These are phyloP conservation scores for Begonia peltatifolia DNA, from an alignment of 306 rosid species.

Conservation along the genomic window DNA sequence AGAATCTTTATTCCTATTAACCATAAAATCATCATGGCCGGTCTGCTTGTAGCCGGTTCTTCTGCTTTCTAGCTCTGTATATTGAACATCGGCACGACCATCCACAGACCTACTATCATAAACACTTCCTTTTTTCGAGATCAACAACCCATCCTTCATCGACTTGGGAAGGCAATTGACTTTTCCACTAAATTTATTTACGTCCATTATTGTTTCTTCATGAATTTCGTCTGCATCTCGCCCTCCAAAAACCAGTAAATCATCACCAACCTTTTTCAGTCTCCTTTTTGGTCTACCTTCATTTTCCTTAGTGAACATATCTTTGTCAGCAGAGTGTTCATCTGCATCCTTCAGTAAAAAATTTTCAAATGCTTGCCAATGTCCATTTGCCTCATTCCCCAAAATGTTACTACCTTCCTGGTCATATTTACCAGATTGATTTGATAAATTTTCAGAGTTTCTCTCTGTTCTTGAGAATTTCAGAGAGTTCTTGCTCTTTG, in stretches of 20 bases:
- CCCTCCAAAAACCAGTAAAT: slow-evolving; percentile 52
- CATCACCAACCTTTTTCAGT: slow-evolving; percentile 32
- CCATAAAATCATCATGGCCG: slow-evolving; percentile 51
- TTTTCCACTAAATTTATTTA: slow-evolving; percentile 41
- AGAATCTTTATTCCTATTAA: slow-evolving; percentile 35
- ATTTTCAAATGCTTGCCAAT: slow-evolving; percentile 88
- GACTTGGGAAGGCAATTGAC: slow-evolving; percentile 27
- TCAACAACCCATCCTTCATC: slow-evolving; percentile 38
- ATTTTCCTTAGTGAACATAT: slow-evolving; percentile 42
- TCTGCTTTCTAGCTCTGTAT: slow-evolving; percentile 54
- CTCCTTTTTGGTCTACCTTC: slow-evolving; percentile 26
- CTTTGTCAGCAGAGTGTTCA: slow-evolving; percentile 49
- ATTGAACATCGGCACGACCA: slow-evolving; percentile 28
- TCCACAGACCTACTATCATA: slow-evolving; percentile 22
- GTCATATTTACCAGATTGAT: slow-evolving; percentile 25
- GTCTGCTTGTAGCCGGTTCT: slow-evolving; percentile 41
- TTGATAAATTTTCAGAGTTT: slow-evolving; percentile 21
- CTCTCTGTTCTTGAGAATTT: slow-evolving; percentile 45
- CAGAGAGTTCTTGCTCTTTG: slow-evolving; percentile 18
- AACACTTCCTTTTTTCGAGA: slow-evolving; percentile 28
- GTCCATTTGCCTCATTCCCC: slow-evolving; percentile 50
- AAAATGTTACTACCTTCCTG: slow-evolving; percentile 20
- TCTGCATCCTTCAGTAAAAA: slow-evolving; percentile 82
- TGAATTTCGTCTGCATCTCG: slow-evolving; percentile 32
- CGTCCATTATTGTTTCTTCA: slow-evolving; percentile 28